A percentile compares a stretch with the other conserved stretches of the same genome.
phyloP scores from a whole-genome alignment of 1,284 basidiomycete genomes.

The Cutaneotrichosporon curvatum region DNA sequence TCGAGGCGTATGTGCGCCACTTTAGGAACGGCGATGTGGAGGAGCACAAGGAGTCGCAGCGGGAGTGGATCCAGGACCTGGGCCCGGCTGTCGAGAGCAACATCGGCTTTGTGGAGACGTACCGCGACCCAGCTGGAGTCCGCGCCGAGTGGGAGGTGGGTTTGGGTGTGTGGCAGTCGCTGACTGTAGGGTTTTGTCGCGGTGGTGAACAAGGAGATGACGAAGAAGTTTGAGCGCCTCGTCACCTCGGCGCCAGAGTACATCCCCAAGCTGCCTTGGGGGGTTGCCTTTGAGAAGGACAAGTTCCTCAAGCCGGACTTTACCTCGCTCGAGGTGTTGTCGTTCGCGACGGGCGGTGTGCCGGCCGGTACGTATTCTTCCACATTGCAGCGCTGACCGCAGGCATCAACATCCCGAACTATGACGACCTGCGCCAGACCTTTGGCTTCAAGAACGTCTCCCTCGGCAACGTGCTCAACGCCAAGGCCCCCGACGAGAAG shows the following conservation, averaged over 20 bases:
- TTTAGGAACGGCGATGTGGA: slow-evolving; percentile 70
- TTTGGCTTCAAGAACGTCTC: slow-evolving; percentile 20
- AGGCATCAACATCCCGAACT: slow-evolving; percentile 14
- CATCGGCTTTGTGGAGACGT: slow-evolving; percentile 53
- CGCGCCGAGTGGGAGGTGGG: slow-evolving; percentile 61
- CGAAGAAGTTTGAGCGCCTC: slow-evolving; percentile 68
- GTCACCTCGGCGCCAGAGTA: slow-evolving; percentile 66
- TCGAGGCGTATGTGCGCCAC: slow-evolving; percentile 68
- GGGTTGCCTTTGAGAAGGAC: slow-evolving; percentile 61
- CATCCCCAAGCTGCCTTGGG: slow-evolving; percentile 76
- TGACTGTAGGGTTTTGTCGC: slow-evolving; percentile 66
- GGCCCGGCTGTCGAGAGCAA: slow-evolving; percentile 64
- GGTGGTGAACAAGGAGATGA: slow-evolving; percentile 72
- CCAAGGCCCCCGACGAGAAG: slow-evolving; percentile 19
- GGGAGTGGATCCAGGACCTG: slow-evolving; percentile 73
- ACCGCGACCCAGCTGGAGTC: slow-evolving; percentile 53
- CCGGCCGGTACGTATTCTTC: slow-evolving; percentile 7
- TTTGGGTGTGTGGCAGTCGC: too few relatives aligned
- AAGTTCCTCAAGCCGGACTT: slow-evolving; percentile 72
- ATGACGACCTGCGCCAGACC: slow-evolving; percentile 12
- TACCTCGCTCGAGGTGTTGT: slow-evolving; percentile 50
- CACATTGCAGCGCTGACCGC: neutral
- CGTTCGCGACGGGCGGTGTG: slow-evolving; percentile 15
- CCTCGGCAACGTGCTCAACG: slow-evolving; percentile 18
- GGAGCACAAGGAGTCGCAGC: slow-evolving; percentile 67